These are phyloP conservation scores for Nothomitra cinnamomea DNA, from an alignment of 2,329 filamentous ascomycete species.

Conservation along the genomic window DNA sequence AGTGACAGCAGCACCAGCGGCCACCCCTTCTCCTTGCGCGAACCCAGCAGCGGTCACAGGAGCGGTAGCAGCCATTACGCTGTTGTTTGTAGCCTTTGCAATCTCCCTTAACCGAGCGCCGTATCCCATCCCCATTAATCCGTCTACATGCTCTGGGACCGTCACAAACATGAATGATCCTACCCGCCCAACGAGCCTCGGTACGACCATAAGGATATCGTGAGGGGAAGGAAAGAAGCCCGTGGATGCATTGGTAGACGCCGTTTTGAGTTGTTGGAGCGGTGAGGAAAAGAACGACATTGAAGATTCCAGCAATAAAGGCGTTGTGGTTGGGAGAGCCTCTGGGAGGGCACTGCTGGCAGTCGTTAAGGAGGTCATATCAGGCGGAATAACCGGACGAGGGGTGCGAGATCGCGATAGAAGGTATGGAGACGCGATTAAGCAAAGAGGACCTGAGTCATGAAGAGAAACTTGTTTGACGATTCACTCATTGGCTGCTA, in stretches of 20 bases:
- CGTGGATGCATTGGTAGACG: conserved; percentile 18
- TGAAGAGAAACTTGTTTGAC: too few relatives aligned
- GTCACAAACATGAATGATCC: conserved; percentile 40
- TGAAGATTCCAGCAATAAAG: neutral
- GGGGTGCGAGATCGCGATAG: too few relatives aligned
- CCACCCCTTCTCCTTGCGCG: conserved; percentile 21
- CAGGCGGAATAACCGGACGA: too few relatives aligned
- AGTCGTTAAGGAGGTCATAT: neutral
- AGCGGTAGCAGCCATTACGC: conserved; percentile 23
- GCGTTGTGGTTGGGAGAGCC: neutral
- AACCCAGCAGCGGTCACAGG: conserved; percentile 24
- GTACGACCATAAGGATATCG: conserved; percentile 52
- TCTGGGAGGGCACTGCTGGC: neutral
- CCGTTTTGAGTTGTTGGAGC: conserved; percentile 5
- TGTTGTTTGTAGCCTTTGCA: conserved; percentile 35
- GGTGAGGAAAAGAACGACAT: conserved; percentile 1
- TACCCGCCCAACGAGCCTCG: conserved; percentile 51
- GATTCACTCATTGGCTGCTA: too few relatives aligned
- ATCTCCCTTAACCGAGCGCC: conserved; percentile 36
- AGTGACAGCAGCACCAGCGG: conserved; percentile 14
- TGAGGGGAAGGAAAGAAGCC: conserved; percentile 39
- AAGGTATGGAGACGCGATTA: too few relatives aligned
- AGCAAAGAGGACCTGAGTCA: too few relatives aligned
- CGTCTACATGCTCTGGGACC: conserved; percentile 41
- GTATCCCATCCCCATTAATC: conserved; percentile 30